Base-by-base conservation (phyloP, 2,329 filamentous ascomycete species). In the Aspergillus fructus region DNA sequence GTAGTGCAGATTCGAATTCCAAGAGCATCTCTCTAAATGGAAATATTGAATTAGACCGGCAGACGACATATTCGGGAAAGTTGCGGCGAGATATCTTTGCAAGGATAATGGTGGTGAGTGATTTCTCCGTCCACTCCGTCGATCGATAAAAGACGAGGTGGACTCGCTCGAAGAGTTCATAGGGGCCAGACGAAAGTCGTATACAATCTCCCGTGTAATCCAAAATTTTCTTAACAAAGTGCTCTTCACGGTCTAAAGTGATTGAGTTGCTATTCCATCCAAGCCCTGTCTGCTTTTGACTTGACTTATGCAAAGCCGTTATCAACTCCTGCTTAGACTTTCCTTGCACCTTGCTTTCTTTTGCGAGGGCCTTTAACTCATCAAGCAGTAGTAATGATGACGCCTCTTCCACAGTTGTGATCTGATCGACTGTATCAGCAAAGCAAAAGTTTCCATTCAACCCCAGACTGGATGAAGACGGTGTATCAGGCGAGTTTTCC, bases 71-170 rank as follows among this genome's bases (percentile, higher is more conserved):
- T 3, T 89, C 81, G 0, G 93, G 93, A 63, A 97, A 99, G 70
- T 93, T 94, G 37, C 91, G 84, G 43, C 87, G 84, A 2, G 93
- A 90, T 56, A 96, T 96, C 62, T 93, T 93, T 7, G 94, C 91
- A 5, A 99, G 82, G 45, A 99, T 96, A 53, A 97, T 93, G 0
- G 93, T 93, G 1, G 91, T 97, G 13, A 99, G 79, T 1, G 93
- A 97, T 72, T 96, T 97, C 67, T 97, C 93, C 0, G 93, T 96
- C 94, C 94, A 99, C 71, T 96, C 90, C 0, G 91, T 96, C 9
- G 93, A 97, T 58, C 93, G 84, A 73, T 97, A 97, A 72, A 97
- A 99, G 27, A 99, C 92, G 2, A 99, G 78, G 75, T 97, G 94
- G 0, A 97, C 92, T 24, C 94, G 85, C 72, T 97, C 92, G 67